These are phyloP conservation scores for Amanita brunnescens DNA, from an alignment of 768 basidiomycete species.

Conservation along the genomic window DNA sequence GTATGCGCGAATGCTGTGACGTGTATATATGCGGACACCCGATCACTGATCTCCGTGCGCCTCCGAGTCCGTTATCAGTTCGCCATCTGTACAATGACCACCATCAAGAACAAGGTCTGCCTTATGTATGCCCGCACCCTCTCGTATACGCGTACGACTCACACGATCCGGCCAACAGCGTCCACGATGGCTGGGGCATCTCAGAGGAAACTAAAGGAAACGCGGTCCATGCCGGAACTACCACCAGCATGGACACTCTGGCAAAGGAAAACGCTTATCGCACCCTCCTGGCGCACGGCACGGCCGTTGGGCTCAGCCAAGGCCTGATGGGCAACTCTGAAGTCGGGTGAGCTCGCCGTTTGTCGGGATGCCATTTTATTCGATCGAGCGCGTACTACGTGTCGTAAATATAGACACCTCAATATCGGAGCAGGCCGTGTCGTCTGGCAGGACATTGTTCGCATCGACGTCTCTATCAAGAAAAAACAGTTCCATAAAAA, in stretches of 20 bases:
- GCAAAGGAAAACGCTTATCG: slow-evolving; percentile 67
- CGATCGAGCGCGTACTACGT: not conserved
- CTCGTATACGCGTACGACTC: not conserved
- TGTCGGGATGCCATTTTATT: not conserved
- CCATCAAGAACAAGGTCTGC: slow-evolving; percentile 84
- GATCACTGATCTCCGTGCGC: too few relatives aligned
- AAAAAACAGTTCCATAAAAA: slow-evolving; percentile 82
- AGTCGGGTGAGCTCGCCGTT: slow-evolving; percentile 63
- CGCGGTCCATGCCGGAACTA: slow-evolving; percentile 78
- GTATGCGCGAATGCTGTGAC: too few relatives aligned
- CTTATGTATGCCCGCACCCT: slow-evolving; percentile 53
- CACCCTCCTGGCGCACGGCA: slow-evolving; percentile 73
- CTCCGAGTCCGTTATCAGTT: too few relatives aligned
- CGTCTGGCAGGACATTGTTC: slow-evolving; percentile 97
- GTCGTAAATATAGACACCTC: slow-evolving; percentile 60
- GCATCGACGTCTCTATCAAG: slow-evolving; percentile 87
- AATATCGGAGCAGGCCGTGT: slow-evolving; percentile 94
- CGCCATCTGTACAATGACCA: slow-evolving; percentile 7
- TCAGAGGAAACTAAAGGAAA: slow-evolving; percentile 67
- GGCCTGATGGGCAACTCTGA: slow-evolving; percentile 98
- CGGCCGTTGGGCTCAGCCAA: slow-evolving; percentile 88
- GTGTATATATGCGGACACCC: too few relatives aligned
- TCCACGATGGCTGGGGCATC: slow-evolving; percentile 97
- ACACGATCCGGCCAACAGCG: slow-evolving; percentile 31
- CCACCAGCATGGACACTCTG: slow-evolving; percentile 86